phyloP scores from a whole-genome alignment of 305 asterid genomes.

The Fraxinus latifolia region DNA sequence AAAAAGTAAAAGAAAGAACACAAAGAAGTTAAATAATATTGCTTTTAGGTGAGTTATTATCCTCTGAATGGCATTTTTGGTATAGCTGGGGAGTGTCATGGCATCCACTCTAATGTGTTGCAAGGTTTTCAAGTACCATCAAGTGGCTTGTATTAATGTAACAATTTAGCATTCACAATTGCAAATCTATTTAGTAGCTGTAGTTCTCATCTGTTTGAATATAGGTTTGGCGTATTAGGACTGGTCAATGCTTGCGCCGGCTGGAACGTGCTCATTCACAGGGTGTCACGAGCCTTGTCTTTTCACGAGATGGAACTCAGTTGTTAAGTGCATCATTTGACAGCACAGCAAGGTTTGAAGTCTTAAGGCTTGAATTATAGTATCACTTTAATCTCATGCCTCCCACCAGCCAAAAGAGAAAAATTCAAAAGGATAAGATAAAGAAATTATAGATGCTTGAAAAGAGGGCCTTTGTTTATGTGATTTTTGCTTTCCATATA shows the following conservation, averaged over 20 bases:
- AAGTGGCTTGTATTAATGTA: slow-evolving; percentile 1
- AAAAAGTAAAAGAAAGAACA: background rate
- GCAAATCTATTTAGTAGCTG: background rate
- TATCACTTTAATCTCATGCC: background rate
- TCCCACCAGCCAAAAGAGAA: background rate
- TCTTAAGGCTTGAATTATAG: background rate
- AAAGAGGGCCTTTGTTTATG: slow-evolving; percentile 1
- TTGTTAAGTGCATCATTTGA: slow-evolving; percentile 90
- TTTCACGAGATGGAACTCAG: slow-evolving; percentile 96
- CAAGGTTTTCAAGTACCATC: background rate
- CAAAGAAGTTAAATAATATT: background rate
- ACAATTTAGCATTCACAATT: background rate
- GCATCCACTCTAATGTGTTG: background rate
- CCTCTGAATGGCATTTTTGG: background rate
- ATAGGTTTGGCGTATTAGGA: slow-evolving; percentile 97
- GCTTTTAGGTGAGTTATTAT: background rate
- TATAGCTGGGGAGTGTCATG: background rate
- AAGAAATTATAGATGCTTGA: background rate
- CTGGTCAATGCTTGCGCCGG: slow-evolving; percentile 96
- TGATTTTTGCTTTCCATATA: slow-evolving; percentile 1
- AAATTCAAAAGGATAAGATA: slow-evolving; percentile 3
- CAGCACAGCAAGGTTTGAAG: slow-evolving; percentile 82
- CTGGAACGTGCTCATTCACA: slow-evolving; percentile 94
- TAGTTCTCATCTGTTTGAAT: slow-evolving; percentile 8
- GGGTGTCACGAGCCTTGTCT: slow-evolving; percentile 89